Evolutionary conservation across 2,329 filamentous ascomycete species (phyloP), one percentile per base, ranked within the genome.

Genomic region (Aureobasidium sp.): DNA sequence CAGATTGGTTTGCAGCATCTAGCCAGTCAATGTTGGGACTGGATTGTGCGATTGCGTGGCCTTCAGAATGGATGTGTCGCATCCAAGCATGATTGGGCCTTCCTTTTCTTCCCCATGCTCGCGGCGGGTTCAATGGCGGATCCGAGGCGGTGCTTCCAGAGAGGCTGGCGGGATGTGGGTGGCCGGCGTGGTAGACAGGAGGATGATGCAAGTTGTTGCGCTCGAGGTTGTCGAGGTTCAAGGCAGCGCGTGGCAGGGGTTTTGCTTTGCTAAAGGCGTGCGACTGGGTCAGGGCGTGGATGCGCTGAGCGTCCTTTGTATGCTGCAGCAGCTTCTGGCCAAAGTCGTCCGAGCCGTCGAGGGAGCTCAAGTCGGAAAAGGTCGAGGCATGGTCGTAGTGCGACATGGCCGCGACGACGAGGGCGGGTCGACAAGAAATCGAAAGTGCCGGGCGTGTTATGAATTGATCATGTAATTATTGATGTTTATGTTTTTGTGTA

Each of bases 311-410:
- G 58, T 76, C 72, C 17, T 49, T 49, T 32, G 65, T 67, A 57
- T 73, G 68, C 58, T 74, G 70, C 42, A 75, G 63, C 58, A 76
- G 67, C 47, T 64, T 64, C 48, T 65, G 65, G 14, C 72, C 73
- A 55, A 77, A 74, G 1, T 74, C 72, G 59, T 75, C 72, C 17
- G 68, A 71, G 54, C 70, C 71, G 37, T 73, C 71, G 50, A 73
- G 59, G 10, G 64, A 64, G 27, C 64, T 70, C 32, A 73, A 57
- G 29, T 64, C 66, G 10, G 70, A 67, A 19, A 59, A 51, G n/a
- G 51, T 42, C 11, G 61, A 61, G 24, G 37, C 55, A 44, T 54
- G 57, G 21, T 65, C 62, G 42, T 63, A 59, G 19, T 27, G 24
- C n/a, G 29, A 27, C 42, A 47, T 54, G 52, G 17, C 19, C 32